Percentiles rank a stretch among this genome's conserved stretches.
phyloP scores from a whole-genome alignment of 2,329 filamentous ascomycete genomes.

The Akanthomyces muscarius region DNA sequence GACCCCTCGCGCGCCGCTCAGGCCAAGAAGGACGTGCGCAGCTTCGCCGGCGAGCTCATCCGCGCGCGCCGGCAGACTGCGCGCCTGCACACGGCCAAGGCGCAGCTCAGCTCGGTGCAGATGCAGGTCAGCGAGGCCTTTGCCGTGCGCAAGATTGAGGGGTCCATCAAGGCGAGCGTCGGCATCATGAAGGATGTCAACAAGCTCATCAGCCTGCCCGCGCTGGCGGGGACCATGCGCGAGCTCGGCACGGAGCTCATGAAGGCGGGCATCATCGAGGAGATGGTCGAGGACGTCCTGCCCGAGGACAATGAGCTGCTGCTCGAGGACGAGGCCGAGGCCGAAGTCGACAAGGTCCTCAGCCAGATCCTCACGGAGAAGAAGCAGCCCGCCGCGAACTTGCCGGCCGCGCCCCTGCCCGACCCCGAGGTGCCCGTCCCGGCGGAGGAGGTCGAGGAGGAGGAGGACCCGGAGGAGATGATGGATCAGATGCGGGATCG shows the following conservation, averaged over 20 bases:
- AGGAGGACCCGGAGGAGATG: conserved; percentile 83
- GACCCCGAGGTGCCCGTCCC: conserved; percentile 49
- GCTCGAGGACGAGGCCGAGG: conserved; percentile 71
- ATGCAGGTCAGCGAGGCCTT: conserved; percentile 99
- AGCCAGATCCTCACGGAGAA: conserved; percentile 85
- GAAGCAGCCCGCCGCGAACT: conserved; percentile 53
- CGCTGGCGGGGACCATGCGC: conserved; percentile 83
- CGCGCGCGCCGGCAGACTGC: conserved; percentile 70
- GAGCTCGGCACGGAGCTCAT: conserved; percentile 83
- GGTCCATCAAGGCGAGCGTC: conserved; percentile 78
- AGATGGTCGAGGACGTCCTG: conserved; percentile 87
- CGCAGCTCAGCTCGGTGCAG: conserved; percentile 85
- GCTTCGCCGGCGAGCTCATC: conserved; percentile 84
- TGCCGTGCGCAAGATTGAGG: conserved; percentile 91
- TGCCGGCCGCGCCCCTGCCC: conserved; percentile 52
- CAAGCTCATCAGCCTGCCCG: conserved; percentile 74
- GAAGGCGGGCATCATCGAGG: conserved; percentile 94
- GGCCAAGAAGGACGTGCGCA: conserved; percentile 76
- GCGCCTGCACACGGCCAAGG: conserved; percentile 80
- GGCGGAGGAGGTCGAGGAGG: conserved; percentile 66
- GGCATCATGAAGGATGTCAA: conserved; percentile 98
- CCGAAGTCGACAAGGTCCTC: conserved; percentile 88
- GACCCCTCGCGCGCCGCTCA: conserved; percentile 76
- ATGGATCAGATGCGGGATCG: conserved; percentile 92
- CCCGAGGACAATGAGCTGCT: conserved; percentile 70